phyloP scores from a whole-genome alignment of 257 asterid genomes.

The Coffea canephora region DNA sequence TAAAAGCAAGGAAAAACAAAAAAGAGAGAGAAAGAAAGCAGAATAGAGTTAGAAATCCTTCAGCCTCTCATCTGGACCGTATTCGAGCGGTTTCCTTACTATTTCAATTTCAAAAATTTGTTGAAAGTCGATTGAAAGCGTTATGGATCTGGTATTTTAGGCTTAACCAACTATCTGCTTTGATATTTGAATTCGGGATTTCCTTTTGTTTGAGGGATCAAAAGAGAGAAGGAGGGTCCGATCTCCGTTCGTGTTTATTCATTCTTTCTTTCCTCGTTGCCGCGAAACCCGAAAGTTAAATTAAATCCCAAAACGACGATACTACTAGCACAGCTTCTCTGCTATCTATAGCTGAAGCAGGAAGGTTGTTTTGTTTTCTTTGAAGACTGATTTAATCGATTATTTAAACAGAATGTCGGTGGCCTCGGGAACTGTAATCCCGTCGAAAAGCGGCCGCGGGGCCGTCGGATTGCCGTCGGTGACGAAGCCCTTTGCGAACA shows the following conservation, averaged over 20 bases:
- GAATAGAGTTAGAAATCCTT: background rate
- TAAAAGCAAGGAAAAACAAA: background rate
- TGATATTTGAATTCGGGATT: background rate
- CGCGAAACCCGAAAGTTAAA: background rate
- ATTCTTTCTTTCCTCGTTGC: too few species aligned
- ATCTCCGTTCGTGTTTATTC: background rate
- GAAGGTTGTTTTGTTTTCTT: background rate
- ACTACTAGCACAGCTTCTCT: too few species aligned
- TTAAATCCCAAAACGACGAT: background rate
- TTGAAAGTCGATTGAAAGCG: constrained; percentile 5
- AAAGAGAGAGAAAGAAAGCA: background rate
- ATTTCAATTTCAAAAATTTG: background rate
- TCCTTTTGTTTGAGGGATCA: background rate
- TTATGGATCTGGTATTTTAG: constrained; percentile 21
- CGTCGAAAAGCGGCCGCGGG: constrained; percentile 23
- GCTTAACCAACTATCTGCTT: background rate
- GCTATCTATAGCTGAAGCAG: background rate
- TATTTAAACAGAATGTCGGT: constrained; percentile 51
- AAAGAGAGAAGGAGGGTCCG: background rate
- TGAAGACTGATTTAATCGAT: background rate
- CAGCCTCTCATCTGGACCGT: background rate
- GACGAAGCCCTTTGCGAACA: constrained; percentile 47
- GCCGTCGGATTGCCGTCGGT: constrained; percentile 26
- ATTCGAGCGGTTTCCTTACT: background rate
- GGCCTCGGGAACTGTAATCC: constrained; percentile 42